These are phyloP conservation scores for Phaeolepiota aurea DNA, from an alignment of 768 basidiomycete species.

Conservation along the genomic window DNA sequence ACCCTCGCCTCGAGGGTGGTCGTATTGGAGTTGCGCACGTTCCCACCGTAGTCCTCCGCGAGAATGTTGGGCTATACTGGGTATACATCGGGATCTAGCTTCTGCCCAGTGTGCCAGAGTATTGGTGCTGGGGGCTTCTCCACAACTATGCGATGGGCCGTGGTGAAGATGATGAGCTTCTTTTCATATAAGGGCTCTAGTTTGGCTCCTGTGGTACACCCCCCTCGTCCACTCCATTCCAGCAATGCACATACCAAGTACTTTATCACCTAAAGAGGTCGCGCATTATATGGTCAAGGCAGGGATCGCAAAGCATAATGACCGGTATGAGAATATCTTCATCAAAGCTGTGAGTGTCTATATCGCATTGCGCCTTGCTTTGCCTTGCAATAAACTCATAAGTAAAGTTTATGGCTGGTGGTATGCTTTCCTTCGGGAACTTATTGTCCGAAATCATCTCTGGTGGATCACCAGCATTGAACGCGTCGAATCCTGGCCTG, in stretches of 20 bases:
- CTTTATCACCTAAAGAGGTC: constrained; percentile 52
- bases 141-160: not conserved
- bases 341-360: constrained; percentile 54
- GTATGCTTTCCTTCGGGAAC: constrained; percentile 71
- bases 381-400: too few species aligned
- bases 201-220: not conserved
- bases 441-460: constrained; percentile 51
- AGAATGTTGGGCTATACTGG: not conserved
- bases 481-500: constrained; percentile 50
- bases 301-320: constrained; percentile 55
- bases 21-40: not conserved
- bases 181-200: not conserved
- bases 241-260: constrained; percentile 20
- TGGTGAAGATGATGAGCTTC: not conserved
- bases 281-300: constrained; percentile 47
- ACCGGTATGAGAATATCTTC: constrained; percentile 52
- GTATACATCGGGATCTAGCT: not conserved
- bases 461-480: constrained; percentile 49
- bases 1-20: not conserved
- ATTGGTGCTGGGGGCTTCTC: too few species aligned
- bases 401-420: constrained; percentile 56
- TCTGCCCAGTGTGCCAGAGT: too few species aligned
- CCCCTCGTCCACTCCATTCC: constrained; percentile 3
- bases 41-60: not conserved
- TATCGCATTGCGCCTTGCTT: not conserved